phyloP scores from a whole-genome alignment of 805 yeast genomes.

The Schwanniomyces vanrijiae region DNA sequence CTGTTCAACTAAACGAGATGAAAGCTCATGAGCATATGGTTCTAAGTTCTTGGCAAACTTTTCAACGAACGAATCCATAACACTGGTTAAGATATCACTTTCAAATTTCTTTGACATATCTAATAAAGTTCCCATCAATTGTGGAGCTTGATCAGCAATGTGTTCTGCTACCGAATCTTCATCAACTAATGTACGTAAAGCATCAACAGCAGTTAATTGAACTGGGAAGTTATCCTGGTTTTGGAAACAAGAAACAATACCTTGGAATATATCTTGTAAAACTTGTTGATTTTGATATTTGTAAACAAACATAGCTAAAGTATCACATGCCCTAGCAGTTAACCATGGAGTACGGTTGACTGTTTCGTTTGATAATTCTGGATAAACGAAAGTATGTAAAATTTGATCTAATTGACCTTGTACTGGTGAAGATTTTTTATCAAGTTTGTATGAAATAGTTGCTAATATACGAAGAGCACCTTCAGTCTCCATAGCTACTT shows the following conservation, averaged over 20 bases:
- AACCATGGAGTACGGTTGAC: constrained; percentile 36
- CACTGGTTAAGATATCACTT: constrained; percentile 42
- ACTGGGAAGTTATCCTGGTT: constrained; percentile 47
- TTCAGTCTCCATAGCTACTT: constrained; percentile 36
- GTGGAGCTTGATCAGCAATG: constrained; percentile 44
- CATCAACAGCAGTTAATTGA: constrained; percentile 53
- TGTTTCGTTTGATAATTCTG: constrained; percentile 35
- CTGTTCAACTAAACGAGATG: constrained; percentile 62
- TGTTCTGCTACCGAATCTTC: constrained; percentile 47
- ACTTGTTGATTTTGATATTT: constrained; percentile 33
- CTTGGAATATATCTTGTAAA: constrained; percentile 41
- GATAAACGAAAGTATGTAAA: constrained; percentile 37
- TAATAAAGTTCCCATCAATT: constrained; percentile 42
- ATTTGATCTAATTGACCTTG: constrained; percentile 40
- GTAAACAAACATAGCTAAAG: constrained; percentile 40
- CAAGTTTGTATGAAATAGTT: constrained; percentile 39
- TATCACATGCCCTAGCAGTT: constrained; percentile 48
- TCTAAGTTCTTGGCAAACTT: constrained; percentile 42
- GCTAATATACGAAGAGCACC: constrained; percentile 44
- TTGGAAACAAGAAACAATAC: constrained; percentile 40
- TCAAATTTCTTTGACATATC: constrained; percentile 46
- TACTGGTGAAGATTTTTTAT: constrained; percentile 35
- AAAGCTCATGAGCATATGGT: constrained; percentile 44
- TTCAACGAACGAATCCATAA: constrained; percentile 47
- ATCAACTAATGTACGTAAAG: constrained; percentile 46